phyloP scores from a whole-genome alignment of 805 yeast species.

The Wickerhamomyces pijperi region DNA sequence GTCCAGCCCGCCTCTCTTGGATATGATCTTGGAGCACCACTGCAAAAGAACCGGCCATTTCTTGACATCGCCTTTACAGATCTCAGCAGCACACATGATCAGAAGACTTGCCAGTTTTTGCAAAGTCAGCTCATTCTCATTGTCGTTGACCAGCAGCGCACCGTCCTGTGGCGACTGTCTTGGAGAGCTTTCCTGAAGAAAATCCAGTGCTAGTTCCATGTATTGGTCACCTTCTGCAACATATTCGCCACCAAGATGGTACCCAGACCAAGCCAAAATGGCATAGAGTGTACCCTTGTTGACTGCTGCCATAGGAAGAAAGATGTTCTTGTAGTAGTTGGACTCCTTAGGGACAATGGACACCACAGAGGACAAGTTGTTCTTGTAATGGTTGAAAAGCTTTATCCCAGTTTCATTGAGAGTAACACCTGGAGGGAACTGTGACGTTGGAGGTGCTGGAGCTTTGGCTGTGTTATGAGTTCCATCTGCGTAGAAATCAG shows the following conservation, averaged over 20 bases:
- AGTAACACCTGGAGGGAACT: slow-evolving; percentile 14
- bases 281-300: slow-evolving; percentile 39
- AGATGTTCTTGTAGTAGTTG: slow-evolving; percentile 41
- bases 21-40: slow-evolving; percentile 55
- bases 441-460: slow-evolving; percentile 5
- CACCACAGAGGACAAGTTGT: slow-evolving; percentile 34
- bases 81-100: slow-evolving; percentile 69
- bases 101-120: slow-evolving; percentile 52
- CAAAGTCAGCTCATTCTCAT: slow-evolving; percentile 15
- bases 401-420: slow-evolving; percentile 32
- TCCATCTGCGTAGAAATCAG: slow-evolving; percentile 5
- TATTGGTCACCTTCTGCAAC: slow-evolving; percentile 36
- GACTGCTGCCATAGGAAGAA: slow-evolving; percentile 39
- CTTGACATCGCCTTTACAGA: slow-evolving; percentile 71
- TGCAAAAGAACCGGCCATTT: slow-evolving; percentile 62
- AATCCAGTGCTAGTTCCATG: slow-evolving; percentile 32
- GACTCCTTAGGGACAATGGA: slow-evolving; percentile 36
- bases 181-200: slow-evolving; percentile 12
- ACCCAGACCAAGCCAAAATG: slow-evolving; percentile 48
- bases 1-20: slow-evolving; percentile 49
- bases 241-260: slow-evolving; percentile 23
- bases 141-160: slow-evolving; percentile 18
- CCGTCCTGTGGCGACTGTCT: background rate
- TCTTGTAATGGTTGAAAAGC: slow-evolving; percentile 39
- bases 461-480: no score